These are phyloP conservation scores for Corchorus olitorius DNA, from an alignment of 345 rosid genomes.

Conservation along the genomic window DNA sequence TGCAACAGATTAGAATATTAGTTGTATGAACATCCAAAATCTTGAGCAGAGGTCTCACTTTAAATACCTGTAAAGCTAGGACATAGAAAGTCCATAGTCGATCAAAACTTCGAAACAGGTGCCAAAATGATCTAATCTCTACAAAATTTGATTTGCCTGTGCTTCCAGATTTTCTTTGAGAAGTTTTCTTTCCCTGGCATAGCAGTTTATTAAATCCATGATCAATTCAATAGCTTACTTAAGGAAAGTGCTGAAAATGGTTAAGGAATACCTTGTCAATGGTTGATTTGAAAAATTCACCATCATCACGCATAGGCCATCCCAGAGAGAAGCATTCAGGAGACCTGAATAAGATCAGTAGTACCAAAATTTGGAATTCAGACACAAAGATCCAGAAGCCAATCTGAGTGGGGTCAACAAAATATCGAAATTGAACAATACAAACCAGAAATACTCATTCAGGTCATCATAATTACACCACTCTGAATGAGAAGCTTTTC, in stretches of 20 bases:
- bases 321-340: conserved; percentile 98
- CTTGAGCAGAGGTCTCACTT: conserved; percentile 7
- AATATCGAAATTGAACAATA: conserved; percentile 28
- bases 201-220: conserved; percentile 20
- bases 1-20: conserved; percentile 23
- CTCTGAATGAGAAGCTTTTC: conserved; percentile 76
- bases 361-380: conserved; percentile 20
- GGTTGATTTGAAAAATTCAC: conserved; percentile 87
- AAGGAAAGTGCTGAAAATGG: conserved; percentile 19
- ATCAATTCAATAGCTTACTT: conserved; percentile 23
- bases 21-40: conserved; percentile 10
- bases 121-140: conserved; percentile 95
- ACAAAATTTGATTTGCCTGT: conserved; percentile 94
- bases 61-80: conserved; percentile 78
- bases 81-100: conserved; percentile 92
- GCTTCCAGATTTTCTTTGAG: conserved; percentile 48
- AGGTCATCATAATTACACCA: conserved; percentile 99
- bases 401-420: conserved; percentile 9
- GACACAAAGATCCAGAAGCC: conserved; percentile 3
- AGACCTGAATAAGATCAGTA: conserved; percentile 54
- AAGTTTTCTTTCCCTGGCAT: conserved; percentile 64
- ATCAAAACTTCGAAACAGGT: conserved; percentile 92
- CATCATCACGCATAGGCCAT: conserved; percentile 99
- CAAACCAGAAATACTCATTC: conserved; percentile 94
- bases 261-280: conserved; percentile 39